phyloP scores from a whole-genome alignment of 1,284 basidiomycete species.

The Irpex sp. region DNA sequence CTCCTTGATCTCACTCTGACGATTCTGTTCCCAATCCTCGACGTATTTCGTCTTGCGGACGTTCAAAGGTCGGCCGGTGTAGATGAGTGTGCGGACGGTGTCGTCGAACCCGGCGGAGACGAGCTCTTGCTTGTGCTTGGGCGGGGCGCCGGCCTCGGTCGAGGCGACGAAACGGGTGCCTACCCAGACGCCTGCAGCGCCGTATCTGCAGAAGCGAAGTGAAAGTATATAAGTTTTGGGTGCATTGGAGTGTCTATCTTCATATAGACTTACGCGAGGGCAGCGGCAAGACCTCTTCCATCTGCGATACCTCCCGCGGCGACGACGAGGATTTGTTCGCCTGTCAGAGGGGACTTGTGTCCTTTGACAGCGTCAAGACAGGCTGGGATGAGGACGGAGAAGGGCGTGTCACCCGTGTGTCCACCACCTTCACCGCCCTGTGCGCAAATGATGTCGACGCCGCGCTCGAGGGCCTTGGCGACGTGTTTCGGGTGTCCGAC shows the following conservation, averaged over 20 bases:
- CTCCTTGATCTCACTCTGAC: constrained; percentile 54
- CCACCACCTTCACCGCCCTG: constrained; percentile 80
- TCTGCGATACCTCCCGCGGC: constrained; percentile 85
- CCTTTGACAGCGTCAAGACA: constrained; percentile 74
- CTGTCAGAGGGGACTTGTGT: constrained; percentile 68
- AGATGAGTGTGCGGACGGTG: constrained; percentile 70
- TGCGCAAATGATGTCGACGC: constrained; percentile 86
- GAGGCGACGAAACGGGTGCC: constrained; percentile 90
- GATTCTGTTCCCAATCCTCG: constrained; percentile 60
- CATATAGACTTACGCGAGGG: constrained; percentile 65
- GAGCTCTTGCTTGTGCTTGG: constrained; percentile 74
- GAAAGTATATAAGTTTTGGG: too few relatives aligned
- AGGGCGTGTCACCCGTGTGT: constrained; percentile 74
- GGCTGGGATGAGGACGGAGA: constrained; percentile 77
- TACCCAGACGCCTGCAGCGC: constrained; percentile 85
- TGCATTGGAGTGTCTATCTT: too few relatives aligned
- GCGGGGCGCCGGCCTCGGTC: constrained; percentile 78
- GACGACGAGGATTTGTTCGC: constrained; percentile 72
- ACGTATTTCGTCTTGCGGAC: constrained; percentile 80
- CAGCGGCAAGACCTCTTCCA: constrained; percentile 77
- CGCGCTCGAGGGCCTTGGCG: constrained; percentile 72
- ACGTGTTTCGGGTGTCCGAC: constrained; percentile 90
- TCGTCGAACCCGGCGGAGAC: constrained; percentile 70
- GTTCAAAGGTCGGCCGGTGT: constrained; percentile 82
- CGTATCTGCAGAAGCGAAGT: too few relatives aligned